These are phyloP conservation scores for Piper betle DNA, from an alignment of 164 flowering plant species.

Conservation along the genomic window DNA sequence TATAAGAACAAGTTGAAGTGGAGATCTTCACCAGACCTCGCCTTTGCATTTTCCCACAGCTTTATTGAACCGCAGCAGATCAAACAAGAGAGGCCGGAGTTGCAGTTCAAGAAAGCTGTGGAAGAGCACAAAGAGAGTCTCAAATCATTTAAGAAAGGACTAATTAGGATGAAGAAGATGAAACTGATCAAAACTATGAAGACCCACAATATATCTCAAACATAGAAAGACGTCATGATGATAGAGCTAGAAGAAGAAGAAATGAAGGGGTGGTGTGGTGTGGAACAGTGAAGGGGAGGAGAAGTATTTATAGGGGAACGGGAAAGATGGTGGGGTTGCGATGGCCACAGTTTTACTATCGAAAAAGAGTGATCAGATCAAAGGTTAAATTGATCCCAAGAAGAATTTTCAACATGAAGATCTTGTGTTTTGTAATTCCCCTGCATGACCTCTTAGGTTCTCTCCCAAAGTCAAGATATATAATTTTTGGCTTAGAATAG, in stretches of 20 bases:
- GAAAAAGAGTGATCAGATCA: too few species aligned
- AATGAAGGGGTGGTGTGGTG: neutral
- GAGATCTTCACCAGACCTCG: slow-evolving; percentile 3
- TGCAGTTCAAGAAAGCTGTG: slow-evolving; percentile 42
- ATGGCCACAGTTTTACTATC: too few species aligned
- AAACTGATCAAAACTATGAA: neutral
- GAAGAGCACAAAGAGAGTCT: slow-evolving; percentile 26
- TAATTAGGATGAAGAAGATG: neutral
- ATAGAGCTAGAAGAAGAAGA: neutral
- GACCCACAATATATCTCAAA: neutral
- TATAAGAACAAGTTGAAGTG: neutral
- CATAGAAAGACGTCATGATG: neutral
- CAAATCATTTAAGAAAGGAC: neutral
- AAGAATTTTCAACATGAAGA: slow-evolving; percentile 3
- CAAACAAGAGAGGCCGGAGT: neutral
- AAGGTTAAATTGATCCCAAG: slow-evolving; percentile 6
- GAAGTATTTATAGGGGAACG: neutral
- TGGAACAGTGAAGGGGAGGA: neutral
- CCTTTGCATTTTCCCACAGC: slow-evolving; percentile 39
- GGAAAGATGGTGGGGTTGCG: neutral
- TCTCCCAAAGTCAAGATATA: neutral
- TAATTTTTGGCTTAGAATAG: neutral
- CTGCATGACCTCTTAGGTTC: neutral
- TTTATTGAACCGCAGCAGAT: slow-evolving; percentile 22
- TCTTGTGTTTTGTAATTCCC: neutral